Evolutionary conservation across 345 rosid genomes (phyloP), one percentile per base, ranked within the genome.

Genomic region (Gossypium mustelinum): DNA sequence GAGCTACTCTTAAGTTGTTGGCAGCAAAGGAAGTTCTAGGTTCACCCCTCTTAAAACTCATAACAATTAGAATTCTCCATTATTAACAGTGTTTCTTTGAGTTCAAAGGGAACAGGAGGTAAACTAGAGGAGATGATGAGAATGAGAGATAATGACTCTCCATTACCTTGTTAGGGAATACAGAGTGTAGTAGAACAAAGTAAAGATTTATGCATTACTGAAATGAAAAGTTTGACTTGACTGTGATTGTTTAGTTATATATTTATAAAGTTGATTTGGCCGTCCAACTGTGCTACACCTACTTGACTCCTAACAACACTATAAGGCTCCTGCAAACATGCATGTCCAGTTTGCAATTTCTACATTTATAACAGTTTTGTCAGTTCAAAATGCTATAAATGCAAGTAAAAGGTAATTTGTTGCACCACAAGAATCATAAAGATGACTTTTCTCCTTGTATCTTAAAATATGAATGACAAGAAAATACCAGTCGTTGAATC

Each of bases 401-500:
- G 57, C 58, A 18, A 43, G 39, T 29, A 34, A 43, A 70, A 43
- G 72, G 5, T 41, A 54, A 52, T 55, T 14, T 10, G 7, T n/a
- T 25, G 54, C 75, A 56, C 17, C 4, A 27, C 56, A 73, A 43
- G 11, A 24, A 59, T 73, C 52, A 59, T 22, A 7, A 25, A 43
- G 16, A 72, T 8, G 58, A 58, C 75, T 41, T 48, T 13, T 58
- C 75, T 57, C 12, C 50, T 16, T 12, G 9, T 41, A 41, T 22
- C 55, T 27, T 43, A 16, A 18, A 64, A 39, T 51, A 41, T 39
- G 3, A 9, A 54, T 34, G 50, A 76, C 18, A 77, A 50, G 66
- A 51, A 73, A 41, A 39, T 70, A 93, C 98, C 99, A 83, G 78
- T 78, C 12, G 84, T 68, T 66, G 84, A 77, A 67, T 88, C 84